A percentile compares a stretch with the other conserved stretches of the same genome.
Evolutionary conservation across 305 asterid species (phyloP).

Genomic region (Fraxinus nigra): DNA sequence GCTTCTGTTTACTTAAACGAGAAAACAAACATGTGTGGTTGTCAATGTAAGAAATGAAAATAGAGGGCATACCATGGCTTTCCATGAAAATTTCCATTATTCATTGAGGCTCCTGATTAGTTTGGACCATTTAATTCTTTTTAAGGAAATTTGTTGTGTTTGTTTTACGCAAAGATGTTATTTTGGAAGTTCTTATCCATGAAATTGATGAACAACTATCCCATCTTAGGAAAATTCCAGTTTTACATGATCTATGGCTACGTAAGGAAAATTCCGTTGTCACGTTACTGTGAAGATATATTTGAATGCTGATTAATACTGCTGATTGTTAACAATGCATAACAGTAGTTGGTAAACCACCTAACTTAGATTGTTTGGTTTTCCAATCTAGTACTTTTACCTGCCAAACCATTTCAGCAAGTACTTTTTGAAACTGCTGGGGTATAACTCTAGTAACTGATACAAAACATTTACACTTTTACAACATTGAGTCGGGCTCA

Average conservation of each 20-base stretch:
- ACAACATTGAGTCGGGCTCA: not conserved
- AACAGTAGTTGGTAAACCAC: not conserved
- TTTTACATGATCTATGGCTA: not conserved
- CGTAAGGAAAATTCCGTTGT: not conserved
- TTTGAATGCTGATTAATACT: not conserved
- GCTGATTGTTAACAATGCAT: not conserved
- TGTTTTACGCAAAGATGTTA: not conserved
- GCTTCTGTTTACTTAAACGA: not conserved
- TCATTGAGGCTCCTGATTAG: not conserved
- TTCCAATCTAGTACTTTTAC: not conserved
- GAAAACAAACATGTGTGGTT: not conserved
- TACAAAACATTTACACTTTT: not conserved
- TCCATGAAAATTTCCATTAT: not conserved
- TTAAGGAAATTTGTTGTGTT: not conserved
- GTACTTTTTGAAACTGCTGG: not conserved
- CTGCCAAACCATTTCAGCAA: not conserved
- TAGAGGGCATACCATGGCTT: not conserved
- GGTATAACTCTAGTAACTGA: not conserved
- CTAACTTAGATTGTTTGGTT: not conserved
- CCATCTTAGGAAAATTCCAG: not conserved
- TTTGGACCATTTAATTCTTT: not conserved
- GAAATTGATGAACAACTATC: not conserved
- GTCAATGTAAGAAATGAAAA: not conserved
- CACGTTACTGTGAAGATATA: not conserved
- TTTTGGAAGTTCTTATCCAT: not conserved